phyloP scores from a whole-genome alignment of 2,329 filamentous ascomycete species.

The Penicillium sp. region DNA sequence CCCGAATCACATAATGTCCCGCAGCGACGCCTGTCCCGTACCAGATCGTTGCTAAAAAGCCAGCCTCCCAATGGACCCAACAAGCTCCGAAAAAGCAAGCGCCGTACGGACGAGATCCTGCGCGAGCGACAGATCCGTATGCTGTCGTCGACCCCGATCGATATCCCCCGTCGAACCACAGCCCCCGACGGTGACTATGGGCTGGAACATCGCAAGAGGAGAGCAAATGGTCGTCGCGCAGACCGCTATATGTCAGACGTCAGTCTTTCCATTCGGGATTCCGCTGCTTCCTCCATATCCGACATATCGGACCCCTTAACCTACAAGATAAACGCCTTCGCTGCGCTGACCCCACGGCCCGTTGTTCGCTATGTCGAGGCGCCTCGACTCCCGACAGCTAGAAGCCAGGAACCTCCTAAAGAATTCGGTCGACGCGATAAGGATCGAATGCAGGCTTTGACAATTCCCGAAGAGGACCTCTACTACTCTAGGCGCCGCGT shows the following conservation, averaged over 20 bases:
- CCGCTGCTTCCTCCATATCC: constrained; percentile 70
- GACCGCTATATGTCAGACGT: constrained; percentile 64
- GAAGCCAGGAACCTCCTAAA: constrained; percentile 43
- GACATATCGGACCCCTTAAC: constrained; percentile 67
- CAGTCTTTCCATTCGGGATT: constrained; percentile 68
- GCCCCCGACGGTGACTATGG: constrained; percentile 51
- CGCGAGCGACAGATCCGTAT: constrained; percentile 84
- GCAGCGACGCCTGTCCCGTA: constrained; percentile 42
- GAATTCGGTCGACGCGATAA: constrained; percentile 39
- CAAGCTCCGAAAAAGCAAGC: constrained; percentile 65
- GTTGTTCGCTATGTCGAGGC: constrained; percentile 69
- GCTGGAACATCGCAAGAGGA: constrained; percentile 54
- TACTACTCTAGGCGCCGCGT: constrained; percentile 57
- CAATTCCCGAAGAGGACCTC: constrained; percentile 57
- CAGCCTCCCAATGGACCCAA: constrained; percentile 54
- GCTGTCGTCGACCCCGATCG: constrained; percentile 65
- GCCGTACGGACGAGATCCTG: constrained; percentile 66
- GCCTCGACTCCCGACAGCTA: constrained; percentile 51
- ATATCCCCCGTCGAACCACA: constrained; percentile 56
- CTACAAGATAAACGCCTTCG: constrained; percentile 74
- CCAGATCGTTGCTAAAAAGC: constrained; percentile 52
- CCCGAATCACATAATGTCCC: constrained; percentile 14
- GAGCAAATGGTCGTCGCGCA: constrained; percentile 51
- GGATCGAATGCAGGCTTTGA: constrained; percentile 50
- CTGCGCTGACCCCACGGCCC: constrained; percentile 78